phyloP scores from a whole-genome alignment of 768 basidiomycete species.

The Termitomyces sp. region DNA sequence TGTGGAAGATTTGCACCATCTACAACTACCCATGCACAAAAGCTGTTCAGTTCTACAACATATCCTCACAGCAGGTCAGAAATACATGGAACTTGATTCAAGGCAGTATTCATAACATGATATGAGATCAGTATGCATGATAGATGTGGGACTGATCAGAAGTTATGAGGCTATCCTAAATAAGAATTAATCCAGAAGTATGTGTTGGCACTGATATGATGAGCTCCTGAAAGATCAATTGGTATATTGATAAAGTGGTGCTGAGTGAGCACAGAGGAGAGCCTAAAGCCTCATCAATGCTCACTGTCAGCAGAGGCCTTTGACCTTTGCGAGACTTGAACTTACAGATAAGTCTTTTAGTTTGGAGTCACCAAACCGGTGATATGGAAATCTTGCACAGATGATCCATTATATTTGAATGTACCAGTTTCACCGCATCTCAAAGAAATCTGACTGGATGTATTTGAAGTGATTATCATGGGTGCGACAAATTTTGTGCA shows the following conservation, averaged over 20 bases:
- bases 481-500: conserved; percentile 1
- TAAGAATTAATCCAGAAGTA: no score
- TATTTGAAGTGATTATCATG: conserved; percentile 5
- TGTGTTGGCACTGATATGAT: no score
- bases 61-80: neutral
- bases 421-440: conserved; percentile 3
- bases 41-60: conserved; percentile 4
- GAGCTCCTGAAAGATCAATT: no score
- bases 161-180: no score
- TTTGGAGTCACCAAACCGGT: neutral
- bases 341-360: neutral
- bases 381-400: neutral
- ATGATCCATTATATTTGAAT: conserved; percentile 7
- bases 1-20: conserved; percentile 4
- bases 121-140: neutral
- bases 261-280: no score
- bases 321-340: conserved; percentile 6
- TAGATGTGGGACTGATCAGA: neutral
- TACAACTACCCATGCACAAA: conserved; percentile 8
- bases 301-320: neutral
- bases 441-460: conserved; percentile 8
- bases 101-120: neutral
- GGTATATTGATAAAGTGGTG: no score
- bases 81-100: neutral
- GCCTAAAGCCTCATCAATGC: no score